Evolutionary conservation across 345 rosid genomes (phyloP).

Genomic region (Conringia planisiliqua): DNA sequence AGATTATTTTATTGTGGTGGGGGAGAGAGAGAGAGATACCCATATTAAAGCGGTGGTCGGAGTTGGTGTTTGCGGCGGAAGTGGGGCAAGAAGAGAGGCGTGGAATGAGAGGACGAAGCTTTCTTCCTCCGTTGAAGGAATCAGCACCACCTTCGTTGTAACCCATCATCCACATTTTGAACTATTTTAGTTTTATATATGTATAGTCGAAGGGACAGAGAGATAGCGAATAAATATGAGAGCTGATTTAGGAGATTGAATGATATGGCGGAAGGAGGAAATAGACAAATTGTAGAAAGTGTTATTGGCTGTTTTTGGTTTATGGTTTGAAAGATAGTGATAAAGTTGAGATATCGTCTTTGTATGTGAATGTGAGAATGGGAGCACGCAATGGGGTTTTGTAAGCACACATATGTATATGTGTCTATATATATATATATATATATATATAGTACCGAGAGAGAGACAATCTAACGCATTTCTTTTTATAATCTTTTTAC

Average conservation of each 20-base stretch:
- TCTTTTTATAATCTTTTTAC: not conserved
- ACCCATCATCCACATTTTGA: conserved; percentile 90
- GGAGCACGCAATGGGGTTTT: conserved; percentile 34
- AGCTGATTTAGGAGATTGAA: conserved; percentile 19
- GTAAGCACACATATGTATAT: not conserved
- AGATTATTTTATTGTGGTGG: too few species aligned
- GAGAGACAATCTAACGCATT: not conserved
- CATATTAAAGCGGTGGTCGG: conserved; percentile 59
- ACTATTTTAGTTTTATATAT: not conserved
- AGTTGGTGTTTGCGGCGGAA: conserved; percentile 45
- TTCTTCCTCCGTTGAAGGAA: conserved; percentile 63
- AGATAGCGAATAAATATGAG: not conserved
- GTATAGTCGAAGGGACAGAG: not conserved
- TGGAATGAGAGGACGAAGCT: conserved; percentile 79
- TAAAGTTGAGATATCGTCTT: conserved; percentile 11
- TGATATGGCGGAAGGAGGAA: conserved; percentile 28
- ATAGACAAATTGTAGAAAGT: not conserved
- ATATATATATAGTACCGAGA: not conserved
- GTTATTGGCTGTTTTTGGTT: conserved; percentile 19
- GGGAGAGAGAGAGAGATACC: conserved; percentile 2
- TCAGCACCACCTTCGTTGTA: conserved; percentile 66
- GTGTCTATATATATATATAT: not conserved
- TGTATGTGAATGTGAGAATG: conserved; percentile 35
- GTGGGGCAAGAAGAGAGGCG: conserved; percentile 49
- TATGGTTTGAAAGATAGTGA: conserved; percentile 24